Evolutionary conservation across 2,329 filamentous ascomycete species (phyloP).

Genomic region (Clarireedia monteithiana): DNA sequence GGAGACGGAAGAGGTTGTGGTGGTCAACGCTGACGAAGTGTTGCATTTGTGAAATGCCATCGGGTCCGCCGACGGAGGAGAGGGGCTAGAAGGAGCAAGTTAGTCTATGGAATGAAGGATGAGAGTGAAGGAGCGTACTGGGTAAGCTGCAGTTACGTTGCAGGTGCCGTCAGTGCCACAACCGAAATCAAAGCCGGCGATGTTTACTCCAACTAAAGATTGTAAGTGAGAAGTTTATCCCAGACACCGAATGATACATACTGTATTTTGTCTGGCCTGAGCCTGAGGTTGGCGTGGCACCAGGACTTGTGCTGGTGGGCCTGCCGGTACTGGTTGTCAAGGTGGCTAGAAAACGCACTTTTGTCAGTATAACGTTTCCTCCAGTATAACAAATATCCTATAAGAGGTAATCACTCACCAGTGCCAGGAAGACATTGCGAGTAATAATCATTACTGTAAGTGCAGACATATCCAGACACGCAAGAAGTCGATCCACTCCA

Average conservation of each 20-base stretch:
- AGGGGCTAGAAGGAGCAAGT: conserved; percentile 21
- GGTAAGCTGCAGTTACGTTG: conserved; percentile 24
- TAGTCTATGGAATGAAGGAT: background rate
- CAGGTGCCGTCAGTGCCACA: conserved; percentile 35
- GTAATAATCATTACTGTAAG: conserved; percentile 25
- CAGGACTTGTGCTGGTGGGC: background rate
- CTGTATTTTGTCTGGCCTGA: conserved; percentile 18
- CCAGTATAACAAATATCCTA: background rate
- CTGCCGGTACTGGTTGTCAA: background rate
- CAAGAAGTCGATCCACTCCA: conserved; percentile 28
- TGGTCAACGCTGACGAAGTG: conserved; percentile 38
- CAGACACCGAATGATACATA: background rate
- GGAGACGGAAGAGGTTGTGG: conserved; percentile 41
- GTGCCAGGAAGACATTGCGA: conserved; percentile 26
- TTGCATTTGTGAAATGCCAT: conserved; percentile 25
- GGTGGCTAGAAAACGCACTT: background rate
- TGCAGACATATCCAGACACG: conserved; percentile 27
- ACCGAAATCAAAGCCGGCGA: conserved; percentile 40
- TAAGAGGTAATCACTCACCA: background rate
- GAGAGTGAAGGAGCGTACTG: conserved; percentile 7
- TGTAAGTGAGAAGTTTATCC: background rate
- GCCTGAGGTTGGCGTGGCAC: background rate
- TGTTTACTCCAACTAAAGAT: conserved; percentile 21
- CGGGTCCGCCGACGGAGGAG: conserved; percentile 23
- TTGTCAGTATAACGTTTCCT: background rate